phyloP scores from a whole-genome alignment of 768 basidiomycete species.

The Mycena capillaripes region DNA sequence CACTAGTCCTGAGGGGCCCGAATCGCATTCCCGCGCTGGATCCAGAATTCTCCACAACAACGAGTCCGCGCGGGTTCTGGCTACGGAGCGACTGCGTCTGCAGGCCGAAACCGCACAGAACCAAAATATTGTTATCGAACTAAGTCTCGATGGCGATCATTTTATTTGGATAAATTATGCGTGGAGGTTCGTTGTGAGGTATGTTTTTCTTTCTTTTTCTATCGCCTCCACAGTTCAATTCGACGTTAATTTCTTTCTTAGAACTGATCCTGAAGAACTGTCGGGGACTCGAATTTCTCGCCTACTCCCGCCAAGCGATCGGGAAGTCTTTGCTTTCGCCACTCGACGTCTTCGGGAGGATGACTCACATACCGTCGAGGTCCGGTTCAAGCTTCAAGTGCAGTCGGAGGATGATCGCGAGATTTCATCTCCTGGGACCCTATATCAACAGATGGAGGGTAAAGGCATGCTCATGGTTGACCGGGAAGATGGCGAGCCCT shows the following conservation, averaged over 20 bases:
- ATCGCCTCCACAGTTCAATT: background rate
- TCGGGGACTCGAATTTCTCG: constrained; percentile 86
- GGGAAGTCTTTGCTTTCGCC: constrained; percentile 88
- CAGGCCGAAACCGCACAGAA: constrained; percentile 97
- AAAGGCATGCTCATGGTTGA: constrained; percentile 99
- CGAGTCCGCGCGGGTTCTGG: constrained; percentile 87
- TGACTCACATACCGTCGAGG: constrained; percentile 95
- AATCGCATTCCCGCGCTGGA: constrained; percentile 50
- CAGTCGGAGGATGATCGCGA: constrained; percentile 73
- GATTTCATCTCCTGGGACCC: constrained; percentile 58
- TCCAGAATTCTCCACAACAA: constrained; percentile 68
- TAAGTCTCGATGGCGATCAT: constrained; percentile 93
- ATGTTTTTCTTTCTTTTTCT: constrained; percentile 45
- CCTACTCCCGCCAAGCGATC: constrained; percentile 84
- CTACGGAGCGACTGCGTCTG: constrained; percentile 88
- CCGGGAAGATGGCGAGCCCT: constrained; percentile 86
- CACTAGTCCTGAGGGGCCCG: constrained; percentile 49
- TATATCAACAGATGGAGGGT: constrained; percentile 93
- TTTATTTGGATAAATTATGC: constrained; percentile 97
- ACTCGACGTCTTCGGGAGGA: constrained; percentile 89
- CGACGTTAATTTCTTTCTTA: constrained; percentile 49
- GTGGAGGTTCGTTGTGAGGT: constrained; percentile 94
- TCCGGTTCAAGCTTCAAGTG: constrained; percentile 88
- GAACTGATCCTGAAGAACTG: constrained; percentile 86
- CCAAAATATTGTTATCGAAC: constrained; percentile 96